Percentiles rank a stretch among this genome's conserved stretches.
Evolutionary conservation across 441 rosid species (phyloP).

Genomic region (Croton laevigatus): DNA sequence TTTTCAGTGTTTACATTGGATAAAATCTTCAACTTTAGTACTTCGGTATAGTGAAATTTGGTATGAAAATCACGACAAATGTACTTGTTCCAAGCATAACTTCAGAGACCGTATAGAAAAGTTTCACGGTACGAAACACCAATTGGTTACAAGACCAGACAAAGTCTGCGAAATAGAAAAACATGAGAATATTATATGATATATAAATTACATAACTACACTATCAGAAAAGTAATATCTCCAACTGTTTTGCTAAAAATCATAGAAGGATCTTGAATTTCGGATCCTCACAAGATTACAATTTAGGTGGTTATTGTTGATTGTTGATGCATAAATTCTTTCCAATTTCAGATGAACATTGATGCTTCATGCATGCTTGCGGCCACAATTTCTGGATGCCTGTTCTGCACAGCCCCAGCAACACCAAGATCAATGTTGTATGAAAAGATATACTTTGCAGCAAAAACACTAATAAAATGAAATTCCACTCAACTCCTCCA

Average conservation of each 20-base stretch:
- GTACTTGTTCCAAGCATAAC: neutral
- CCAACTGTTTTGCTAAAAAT: neutral
- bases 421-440: neutral
- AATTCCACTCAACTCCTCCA: neutral
- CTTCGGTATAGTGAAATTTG: neutral
- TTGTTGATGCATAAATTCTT: neutral
- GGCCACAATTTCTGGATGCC: conserved; percentile 7
- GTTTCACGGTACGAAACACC: neutral
- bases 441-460: too few relatives aligned
- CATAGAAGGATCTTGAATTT: conserved; percentile 1
- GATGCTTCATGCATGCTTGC: neutral
- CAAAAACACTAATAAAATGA: neutral
- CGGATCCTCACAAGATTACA: conserved; percentile 8
- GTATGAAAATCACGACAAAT: neutral
- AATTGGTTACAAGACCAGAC: too few relatives aligned
- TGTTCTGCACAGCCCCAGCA: neutral
- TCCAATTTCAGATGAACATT: neutral
- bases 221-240: too few relatives aligned
- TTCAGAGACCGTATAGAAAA: neutral
- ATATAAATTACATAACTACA: too few relatives aligned
- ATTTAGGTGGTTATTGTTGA: neutral
- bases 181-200: too few relatives aligned
- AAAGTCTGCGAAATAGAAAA: too few relatives aligned
- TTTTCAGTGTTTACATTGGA: neutral
- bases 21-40: neutral